Percentiles rank a stretch among this genome's conserved stretches.
Evolutionary conservation across 805 yeast species (phyloP).

Genomic region (Candida sphagnicola): DNA sequence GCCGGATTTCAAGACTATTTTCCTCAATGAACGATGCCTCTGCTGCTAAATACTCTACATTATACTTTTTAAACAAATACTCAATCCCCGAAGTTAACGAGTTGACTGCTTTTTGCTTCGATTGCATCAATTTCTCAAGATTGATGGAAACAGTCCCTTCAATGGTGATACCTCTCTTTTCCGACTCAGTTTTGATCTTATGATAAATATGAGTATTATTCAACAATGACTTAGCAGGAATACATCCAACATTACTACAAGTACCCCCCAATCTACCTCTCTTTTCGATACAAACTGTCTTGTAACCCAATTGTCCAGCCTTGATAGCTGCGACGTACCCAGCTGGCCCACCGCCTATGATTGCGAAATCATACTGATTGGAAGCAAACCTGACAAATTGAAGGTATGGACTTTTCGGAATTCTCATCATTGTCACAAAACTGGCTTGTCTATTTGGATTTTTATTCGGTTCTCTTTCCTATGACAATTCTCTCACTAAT

Average conservation of each 20-base stretch:
- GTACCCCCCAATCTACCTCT: conserved; percentile 97
- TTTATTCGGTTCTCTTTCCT: too few species aligned
- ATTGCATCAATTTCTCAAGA: conserved; percentile 75
- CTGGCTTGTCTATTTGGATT: too few species aligned
- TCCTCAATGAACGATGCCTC: conserved; percentile 83
- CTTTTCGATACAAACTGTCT: conserved; percentile 95
- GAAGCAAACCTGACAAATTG: conserved; percentile 40
- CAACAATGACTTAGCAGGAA: conserved; percentile 92
- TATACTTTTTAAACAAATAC: conserved; percentile 90
- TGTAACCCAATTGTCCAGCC: conserved; percentile 92
- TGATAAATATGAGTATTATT: conserved; percentile 95
- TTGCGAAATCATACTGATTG: conserved; percentile 75
- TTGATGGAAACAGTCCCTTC: conserved; percentile 68
- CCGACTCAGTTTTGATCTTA: conserved; percentile 79
- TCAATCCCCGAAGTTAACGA: conserved; percentile 93
- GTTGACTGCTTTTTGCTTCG: conserved; percentile 85
- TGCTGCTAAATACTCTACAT: conserved; percentile 92
- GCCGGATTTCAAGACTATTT: conserved; percentile 71
- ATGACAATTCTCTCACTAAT: too few species aligned
- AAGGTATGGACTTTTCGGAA: conserved; percentile 12
- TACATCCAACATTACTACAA: conserved; percentile 97
- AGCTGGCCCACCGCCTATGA: conserved; percentile 99
- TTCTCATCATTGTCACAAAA: conserved; percentile 13
- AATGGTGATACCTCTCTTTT: conserved; percentile 85
- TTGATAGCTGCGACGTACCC: conserved; percentile 98